Conservation (phyloP, 208 protist species). For the Porcisia hertigi region DNA sequence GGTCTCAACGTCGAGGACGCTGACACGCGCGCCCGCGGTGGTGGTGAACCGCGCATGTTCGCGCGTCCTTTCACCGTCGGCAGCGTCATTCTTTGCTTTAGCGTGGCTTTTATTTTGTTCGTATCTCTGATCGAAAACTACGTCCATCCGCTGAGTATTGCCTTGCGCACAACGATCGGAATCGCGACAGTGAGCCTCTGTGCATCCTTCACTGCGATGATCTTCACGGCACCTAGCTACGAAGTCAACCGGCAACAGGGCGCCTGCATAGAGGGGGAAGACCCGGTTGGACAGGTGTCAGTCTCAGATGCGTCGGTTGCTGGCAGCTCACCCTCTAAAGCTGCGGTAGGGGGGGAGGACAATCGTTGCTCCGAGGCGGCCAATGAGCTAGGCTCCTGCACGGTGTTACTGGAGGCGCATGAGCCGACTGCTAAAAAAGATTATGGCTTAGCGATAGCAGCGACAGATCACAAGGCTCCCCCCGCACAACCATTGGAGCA, state of each 20-base stretch:
- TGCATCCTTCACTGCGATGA: conserved; percentile 63
- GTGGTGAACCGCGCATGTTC: conserved; percentile 62
- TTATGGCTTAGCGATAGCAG: neutral
- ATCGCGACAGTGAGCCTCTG: conserved; percentile 46
- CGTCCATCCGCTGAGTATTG: conserved; percentile 25
- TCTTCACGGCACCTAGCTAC: conserved; percentile 70
- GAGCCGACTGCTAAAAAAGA: neutral
- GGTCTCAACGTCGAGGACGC: conserved; percentile 69
- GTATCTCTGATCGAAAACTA: conserved; percentile 62
- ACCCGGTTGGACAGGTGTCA: neutral
- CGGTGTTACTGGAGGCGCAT: neutral
- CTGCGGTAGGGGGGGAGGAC: neutral
- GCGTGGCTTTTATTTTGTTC: conserved; percentile 49
- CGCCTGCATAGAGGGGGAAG: conserved; percentile 19
- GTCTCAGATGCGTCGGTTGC: too few species aligned
- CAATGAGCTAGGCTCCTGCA: neutral
- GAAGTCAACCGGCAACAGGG: conserved; percentile 35
- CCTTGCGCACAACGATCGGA: conserved; percentile 44
- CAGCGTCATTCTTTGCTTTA: conserved; percentile 48
- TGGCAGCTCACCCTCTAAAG: neutral
- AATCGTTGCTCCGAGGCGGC: neutral
- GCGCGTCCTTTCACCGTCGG: conserved; percentile 65
- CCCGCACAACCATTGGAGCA: neutral
- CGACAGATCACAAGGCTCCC: neutral
- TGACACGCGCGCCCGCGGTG: conserved; percentile 40